These are phyloP conservation scores for Yarrowia sp. DNA, from an alignment of 805 yeast genomes.

Conservation along the genomic window DNA sequence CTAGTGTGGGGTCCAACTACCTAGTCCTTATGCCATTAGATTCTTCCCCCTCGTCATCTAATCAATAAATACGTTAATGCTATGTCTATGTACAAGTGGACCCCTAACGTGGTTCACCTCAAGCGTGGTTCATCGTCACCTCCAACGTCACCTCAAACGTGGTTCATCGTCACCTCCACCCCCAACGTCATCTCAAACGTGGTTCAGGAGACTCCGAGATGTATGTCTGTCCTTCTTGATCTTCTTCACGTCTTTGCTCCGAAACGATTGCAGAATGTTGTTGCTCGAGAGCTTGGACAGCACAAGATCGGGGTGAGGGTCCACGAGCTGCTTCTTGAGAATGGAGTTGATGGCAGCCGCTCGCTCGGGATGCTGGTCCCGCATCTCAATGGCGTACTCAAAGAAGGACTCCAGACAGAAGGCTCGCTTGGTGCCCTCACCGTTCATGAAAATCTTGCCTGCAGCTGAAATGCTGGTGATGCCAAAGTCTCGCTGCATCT, in stretches of 20 bases:
- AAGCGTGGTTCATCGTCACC: no score
- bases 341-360: background rate
- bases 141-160: no score
- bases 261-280: constrained; percentile 12
- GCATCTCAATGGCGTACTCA: constrained; percentile 18
- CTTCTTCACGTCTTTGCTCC: background rate
- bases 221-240: background rate
- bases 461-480: background rate
- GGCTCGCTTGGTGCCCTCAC: background rate
- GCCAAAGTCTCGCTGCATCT: background rate
- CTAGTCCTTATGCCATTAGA: no score
- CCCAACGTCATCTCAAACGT: background rate
- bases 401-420: constrained; percentile 1
- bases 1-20: no score
- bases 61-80: constrained; percentile 8
- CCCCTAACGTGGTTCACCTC: no score
- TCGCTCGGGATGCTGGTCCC: background rate
- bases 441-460: background rate
- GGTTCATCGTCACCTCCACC: no score
- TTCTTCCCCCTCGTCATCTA: no score
- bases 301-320: constrained; percentile 1
- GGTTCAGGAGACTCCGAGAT: constrained; percentile 8
- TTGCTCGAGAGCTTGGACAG: constrained; percentile 7
- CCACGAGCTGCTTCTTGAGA: constrained; percentile 6
- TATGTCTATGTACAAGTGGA: background rate